Evolutionary conservation across 1,139 yeast species (phyloP).

Genomic region (Scheffersomyces titani): DNA sequence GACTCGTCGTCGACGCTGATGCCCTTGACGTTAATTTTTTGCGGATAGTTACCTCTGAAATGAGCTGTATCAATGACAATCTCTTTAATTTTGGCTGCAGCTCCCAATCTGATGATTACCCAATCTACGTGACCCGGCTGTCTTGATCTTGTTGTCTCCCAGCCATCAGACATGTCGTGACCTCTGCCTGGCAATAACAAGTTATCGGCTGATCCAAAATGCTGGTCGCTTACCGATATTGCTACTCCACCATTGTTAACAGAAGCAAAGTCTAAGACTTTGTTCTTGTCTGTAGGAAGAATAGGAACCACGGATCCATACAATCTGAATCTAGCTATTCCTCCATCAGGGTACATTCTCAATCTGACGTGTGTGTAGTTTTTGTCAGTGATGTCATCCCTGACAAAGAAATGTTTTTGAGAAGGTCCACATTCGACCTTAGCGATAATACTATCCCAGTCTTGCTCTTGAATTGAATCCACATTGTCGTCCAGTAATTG

Average conservation of each 20-base stretch:
- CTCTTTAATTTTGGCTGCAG: slow-evolving; percentile 54
- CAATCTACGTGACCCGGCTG: slow-evolving; percentile 84
- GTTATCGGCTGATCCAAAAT: slow-evolving; percentile 89
- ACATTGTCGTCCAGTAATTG: slow-evolving; percentile 22
- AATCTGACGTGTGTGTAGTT: slow-evolving; percentile 79
- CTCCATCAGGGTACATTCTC: slow-evolving; percentile 96
- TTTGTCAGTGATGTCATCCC: slow-evolving; percentile 56
- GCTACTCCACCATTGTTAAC: slow-evolving; percentile 91
- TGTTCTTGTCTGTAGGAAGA: slow-evolving; percentile 45
- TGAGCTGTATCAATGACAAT: slow-evolving; percentile 88
- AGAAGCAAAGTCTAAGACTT: slow-evolving; percentile 72
- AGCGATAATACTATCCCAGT: slow-evolving; percentile 72
- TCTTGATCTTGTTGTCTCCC: slow-evolving; percentile 96
- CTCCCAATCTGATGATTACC: slow-evolving; percentile 81
- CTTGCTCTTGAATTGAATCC: slow-evolving; percentile 23
- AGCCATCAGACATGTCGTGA: slow-evolving; percentile 94
- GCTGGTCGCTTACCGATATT: slow-evolving; percentile 81
- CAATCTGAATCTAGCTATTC: slow-evolving; percentile 89
- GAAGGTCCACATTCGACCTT: slow-evolving; percentile 85
- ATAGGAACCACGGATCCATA: slow-evolving; percentile 81
- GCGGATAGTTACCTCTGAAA: slow-evolving; percentile 93
- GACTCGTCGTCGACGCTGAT: slow-evolving; percentile 37
- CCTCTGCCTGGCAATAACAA: slow-evolving; percentile 92
- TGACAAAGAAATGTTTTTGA: slow-evolving; percentile 77
- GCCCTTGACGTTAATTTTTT: slow-evolving; percentile 65